Evolutionary conservation across 2,329 filamentous ascomycete genomes (phyloP).

Genomic region (Trichoderma hamatum): DNA sequence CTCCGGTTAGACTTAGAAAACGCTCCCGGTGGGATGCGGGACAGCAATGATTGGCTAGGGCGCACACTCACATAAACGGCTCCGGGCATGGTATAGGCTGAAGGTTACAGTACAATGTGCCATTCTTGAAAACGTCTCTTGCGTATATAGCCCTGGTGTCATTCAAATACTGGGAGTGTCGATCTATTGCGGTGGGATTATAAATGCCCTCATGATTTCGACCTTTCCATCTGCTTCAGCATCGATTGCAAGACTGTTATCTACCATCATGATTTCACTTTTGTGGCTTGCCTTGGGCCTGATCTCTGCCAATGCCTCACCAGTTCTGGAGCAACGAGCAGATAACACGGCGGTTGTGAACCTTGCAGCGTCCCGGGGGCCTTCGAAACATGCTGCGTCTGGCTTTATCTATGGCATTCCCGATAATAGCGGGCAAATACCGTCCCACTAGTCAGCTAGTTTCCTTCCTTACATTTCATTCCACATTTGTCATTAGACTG

Average conservation of each 20-base stretch:
- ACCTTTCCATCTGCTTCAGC: too few species aligned
- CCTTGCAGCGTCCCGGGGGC: constrained; percentile 15
- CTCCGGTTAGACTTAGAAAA: not conserved
- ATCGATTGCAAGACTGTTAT: not conserved
- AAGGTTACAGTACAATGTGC: not conserved
- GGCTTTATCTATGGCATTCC: constrained; percentile 25
- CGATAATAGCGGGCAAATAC: constrained; percentile 20
- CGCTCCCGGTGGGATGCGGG: not conserved
- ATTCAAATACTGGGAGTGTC: not conserved
- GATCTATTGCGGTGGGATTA: not conserved
- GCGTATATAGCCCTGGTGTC: not conserved
- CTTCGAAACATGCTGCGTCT: constrained; percentile 19
- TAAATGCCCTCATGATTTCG: not conserved
- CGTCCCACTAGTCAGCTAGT: not conserved
- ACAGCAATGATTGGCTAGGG: not conserved
- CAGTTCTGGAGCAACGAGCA: not conserved
- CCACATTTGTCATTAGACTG: not conserved
- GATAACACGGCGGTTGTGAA: constrained; percentile 5
- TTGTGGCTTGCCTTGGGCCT: not conserved
- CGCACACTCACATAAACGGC: not conserved
- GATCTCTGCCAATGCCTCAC: not conserved
- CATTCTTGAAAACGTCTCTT: not conserved
- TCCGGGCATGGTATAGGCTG: not conserved
- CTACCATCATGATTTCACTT: not conserved
- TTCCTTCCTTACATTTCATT: not conserved